Conservation (phyloP, 2,329 filamentous ascomycete genomes). For the Stachybotrys chartarum region DNA sequence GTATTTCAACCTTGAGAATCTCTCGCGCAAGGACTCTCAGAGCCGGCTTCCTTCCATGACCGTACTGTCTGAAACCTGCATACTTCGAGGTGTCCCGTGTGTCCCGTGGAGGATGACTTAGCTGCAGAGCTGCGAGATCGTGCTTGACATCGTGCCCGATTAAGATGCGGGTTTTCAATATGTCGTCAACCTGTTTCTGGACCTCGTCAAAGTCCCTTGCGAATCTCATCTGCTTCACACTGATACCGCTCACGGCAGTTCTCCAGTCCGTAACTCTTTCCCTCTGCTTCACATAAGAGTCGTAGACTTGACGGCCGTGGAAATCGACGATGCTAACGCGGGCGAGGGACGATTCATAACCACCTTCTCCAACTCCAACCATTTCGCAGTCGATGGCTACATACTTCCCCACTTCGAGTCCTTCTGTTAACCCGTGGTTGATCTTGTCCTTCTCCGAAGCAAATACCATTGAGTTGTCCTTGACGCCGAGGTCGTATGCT, state of each 20-base stretch:
- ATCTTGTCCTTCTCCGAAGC: conserved; percentile 41
- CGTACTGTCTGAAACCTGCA: conserved; percentile 63
- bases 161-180: conserved; percentile 65
- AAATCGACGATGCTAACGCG: conserved; percentile 90
- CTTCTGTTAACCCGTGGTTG: conserved; percentile 56
- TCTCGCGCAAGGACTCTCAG: conserved; percentile 51
- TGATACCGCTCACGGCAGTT: conserved; percentile 77
- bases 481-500: conserved; percentile 51
- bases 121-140: conserved; percentile 65
- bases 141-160: conserved; percentile 82
- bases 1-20: conserved; percentile 54
- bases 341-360: conserved; percentile 69
- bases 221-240: conserved; percentile 61
- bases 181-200: conserved; percentile 60
- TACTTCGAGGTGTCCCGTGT: conserved; percentile 81
- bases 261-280: conserved; percentile 84
- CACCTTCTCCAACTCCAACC: conserved; percentile 76
- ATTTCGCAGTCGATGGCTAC: conserved; percentile 95
- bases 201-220: conserved; percentile 71
- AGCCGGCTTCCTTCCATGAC: conserved; percentile 61
- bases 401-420: conserved; percentile 76
- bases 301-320: conserved; percentile 86
- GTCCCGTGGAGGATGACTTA: conserved; percentile 72
- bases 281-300: conserved; percentile 78
- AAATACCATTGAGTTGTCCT: conserved; percentile 40